Base-by-base conservation (phyloP, 1,139 yeast species). In the Geotrichum histeridarum region DNA sequence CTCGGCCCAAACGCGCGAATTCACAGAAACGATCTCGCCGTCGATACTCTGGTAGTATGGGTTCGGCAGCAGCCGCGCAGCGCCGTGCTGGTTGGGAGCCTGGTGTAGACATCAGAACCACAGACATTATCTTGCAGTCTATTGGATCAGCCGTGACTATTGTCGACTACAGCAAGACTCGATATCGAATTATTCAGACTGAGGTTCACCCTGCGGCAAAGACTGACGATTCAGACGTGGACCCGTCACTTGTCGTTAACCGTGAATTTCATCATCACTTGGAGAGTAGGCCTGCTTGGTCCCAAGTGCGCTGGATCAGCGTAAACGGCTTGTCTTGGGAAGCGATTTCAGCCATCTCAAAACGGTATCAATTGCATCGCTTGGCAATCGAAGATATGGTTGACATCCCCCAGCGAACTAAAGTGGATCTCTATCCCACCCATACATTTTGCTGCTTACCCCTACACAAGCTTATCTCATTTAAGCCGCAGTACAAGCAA, bases 271-370 rank as follows among this genome's bases (percentile, higher is more conserved):
- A 42, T 43, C 61, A 51, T 48, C 67, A 56, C 50, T 61, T 63
- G 49, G 57, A 44, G 59, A 61, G 52, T 55, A 74, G 73, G 42
- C 81, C 81, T 0, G 42, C 58, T 0, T 77, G 82, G 81, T 68
- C 79, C 2, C 68, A 71, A 50, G 79, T 79, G 0, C 67, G 83
- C 11, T 79, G 83, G 83, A 71, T 79, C 53, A 77, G 76, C 57
- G 79, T 79, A 12, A 79, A 78, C 60, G 83, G 83, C 0, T 64
- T 79, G 22, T 75, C 82, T 0, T 78, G 81, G 80, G 82, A 78
- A 54, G 80, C 81, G 9, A 73, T 78, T 8, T 70, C 76, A 8
- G 65, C 73, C 0, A 68, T 78, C 39, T 73, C 77, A 1, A 60
- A 67, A 45, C 64, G 66, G 51, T 77, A 72, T 60, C 65, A 70